Evolutionary conservation across 805 yeast genomes (phyloP), one percentile per base, ranked within the genome.

Genomic region (Saccharomycopsis capsularis): DNA sequence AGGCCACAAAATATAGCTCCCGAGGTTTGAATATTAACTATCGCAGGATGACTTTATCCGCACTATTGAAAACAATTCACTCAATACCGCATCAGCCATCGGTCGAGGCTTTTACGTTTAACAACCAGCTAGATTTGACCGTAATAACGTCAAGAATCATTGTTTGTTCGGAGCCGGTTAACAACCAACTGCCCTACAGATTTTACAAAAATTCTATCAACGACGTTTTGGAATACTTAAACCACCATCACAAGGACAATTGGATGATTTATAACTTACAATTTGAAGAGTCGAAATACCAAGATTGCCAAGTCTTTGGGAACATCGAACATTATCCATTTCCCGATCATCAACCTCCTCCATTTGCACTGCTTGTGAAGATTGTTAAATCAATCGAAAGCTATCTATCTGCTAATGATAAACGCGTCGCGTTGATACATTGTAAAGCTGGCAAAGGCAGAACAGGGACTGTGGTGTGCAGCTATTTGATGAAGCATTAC

Each of bases 401-500:
- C 0, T 82, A 64, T 54, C 58, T 84, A 23, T 40, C 54, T 1
- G 37, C 39, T 15, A 55, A 62, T 19, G 56, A 65, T 0, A 50
- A 63, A 0, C 71, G 74, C 48, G 79, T 83, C 2, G 89, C 85
- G 0, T 71, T 85, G 0, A 63, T 91, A 5, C 97, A 91, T 61
- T 91, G 98, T 61, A 81, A 84, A 59, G 85, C 86, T 55, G 98
- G 98, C 0, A 89, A 88, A 63, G 98, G 98, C 0, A 68, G 98
- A 24, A 82, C 95, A 0, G 97, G 98, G 0, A 73, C 89, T 1
- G 64, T 87, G 1, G 75, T 76, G 4, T 78, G 85, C 52, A 86
- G 89, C 0, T 84, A 79, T 59, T 62, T 90, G 53, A 81, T 89
- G 76, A 70, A 69, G 45, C 60, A 64, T 44, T 61, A 62, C 30